Base-by-base conservation (phyloP, 805 yeast genomes). In the Lachancea fermentati region DNA sequence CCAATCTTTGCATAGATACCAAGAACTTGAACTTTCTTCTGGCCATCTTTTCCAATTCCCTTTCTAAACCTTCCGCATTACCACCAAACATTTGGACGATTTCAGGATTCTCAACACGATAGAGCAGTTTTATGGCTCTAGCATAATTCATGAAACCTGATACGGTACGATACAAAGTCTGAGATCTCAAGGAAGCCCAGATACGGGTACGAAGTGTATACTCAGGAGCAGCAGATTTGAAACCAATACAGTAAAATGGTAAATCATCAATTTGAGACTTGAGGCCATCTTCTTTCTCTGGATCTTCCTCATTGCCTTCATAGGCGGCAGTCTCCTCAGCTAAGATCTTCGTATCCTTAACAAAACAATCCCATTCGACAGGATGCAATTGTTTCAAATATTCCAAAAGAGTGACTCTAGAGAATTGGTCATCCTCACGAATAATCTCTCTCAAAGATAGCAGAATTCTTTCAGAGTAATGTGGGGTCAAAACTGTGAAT, bases 71-170 rank as follows among this genome's bases (percentile, higher is more conserved):
- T 69, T 91, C 97, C 45, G 97, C 95, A 63, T 91, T 94, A 55
- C 97, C 97, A 54, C 97, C 97, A 62, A 89, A 91, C 88, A 89
- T 87, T 73, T 93, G 97, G 46, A 89, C 95, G 63, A 87, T 80
- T 64, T 85, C 95, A 33, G 95, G 95, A 65, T 86, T 85, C 66
- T 93, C 97, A 55, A 93, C 95, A 69, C 95, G 83, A 71, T 87
- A 88, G 45, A 91, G 72, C 56, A 91, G 71, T 66, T 89, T 93
- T 58, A 91, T 87, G 22, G 98, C 97, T 66, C 96, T 82, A 22
- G 96, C 84, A 64, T 91, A 91, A 71, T 91, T 93, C 98, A 91
- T 91, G 72, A 91, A 93, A 58, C 98, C 98, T 41, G 96, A 85
- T 39, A 91, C 91, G 35, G 98, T 93, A 67, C 98, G 82, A 71